These are phyloP conservation scores for Arctostaphylos glauca DNA, from an alignment of 148 eudicot species.

Conservation along the genomic window DNA sequence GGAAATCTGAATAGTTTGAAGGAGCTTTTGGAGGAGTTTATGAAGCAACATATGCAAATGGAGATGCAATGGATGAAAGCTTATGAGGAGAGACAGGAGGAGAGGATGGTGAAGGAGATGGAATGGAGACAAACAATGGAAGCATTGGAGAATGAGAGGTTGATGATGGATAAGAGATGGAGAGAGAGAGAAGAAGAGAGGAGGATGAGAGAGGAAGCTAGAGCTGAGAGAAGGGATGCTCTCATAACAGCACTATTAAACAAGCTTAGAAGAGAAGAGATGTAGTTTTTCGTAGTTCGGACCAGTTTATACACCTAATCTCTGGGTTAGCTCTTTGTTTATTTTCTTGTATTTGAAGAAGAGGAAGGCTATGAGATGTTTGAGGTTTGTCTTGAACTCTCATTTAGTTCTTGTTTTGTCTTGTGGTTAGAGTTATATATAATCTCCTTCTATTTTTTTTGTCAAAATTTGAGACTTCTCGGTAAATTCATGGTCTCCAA, in stretches of 20 bases:
- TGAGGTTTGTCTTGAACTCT: constrained; percentile 10
- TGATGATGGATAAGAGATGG: constrained; percentile 70
- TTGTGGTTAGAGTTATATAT: neutral
- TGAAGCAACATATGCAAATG: constrained; percentile 66
- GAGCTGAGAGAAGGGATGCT: constrained; percentile 90
- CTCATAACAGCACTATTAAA: constrained; percentile 66
- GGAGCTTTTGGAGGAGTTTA: constrained; percentile 72
- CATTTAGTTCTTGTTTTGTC: neutral
- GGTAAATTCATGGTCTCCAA: neutral
- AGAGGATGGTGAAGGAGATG: constrained; percentile 55
- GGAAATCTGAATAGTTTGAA: constrained; percentile 30
- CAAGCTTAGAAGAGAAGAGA: constrained; percentile 62
- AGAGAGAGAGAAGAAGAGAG: constrained; percentile 79
- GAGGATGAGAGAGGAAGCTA: constrained; percentile 68
- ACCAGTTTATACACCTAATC: too few relatives aligned
- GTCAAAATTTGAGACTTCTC: neutral
- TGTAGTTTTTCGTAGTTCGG: constrained; percentile 9
- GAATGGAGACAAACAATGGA: constrained; percentile 86
- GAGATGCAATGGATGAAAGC: constrained; percentile 66
- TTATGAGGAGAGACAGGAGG: constrained; percentile 74
- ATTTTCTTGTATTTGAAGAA: neutral
- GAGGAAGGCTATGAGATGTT: neutral
- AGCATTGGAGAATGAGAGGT: constrained; percentile 70
- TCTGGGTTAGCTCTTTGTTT: neutral
- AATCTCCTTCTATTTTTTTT: neutral